Evolutionary conservation across 495 filamentous ascomycete species (phyloP), one percentile per base, ranked within the genome.

Genomic region (Lentithecium fluviatile): DNA sequence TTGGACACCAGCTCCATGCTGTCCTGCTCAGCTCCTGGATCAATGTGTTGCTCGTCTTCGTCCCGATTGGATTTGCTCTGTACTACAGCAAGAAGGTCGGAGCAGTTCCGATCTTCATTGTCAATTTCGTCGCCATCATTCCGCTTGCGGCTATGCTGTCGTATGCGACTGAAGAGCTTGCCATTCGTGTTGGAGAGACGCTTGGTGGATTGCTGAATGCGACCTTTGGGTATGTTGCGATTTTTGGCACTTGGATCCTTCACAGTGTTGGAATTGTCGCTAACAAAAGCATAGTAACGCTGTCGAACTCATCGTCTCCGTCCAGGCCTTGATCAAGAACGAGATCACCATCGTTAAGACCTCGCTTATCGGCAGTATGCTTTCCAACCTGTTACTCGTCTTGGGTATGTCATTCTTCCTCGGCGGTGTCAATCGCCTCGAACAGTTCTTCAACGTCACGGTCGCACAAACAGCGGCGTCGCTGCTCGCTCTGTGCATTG

Each of bases 371-470:
- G 92, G 92, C 25, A 88, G 84, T 71, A 96, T 96, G 71, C 76
- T 97, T 17, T 96, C 91, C 17, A 97, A 97, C 70, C 74, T 97
- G 50, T 85, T 97, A 5, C 80, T 97, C 19, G 93, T 97, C 36
- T 78, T 96, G 76, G 92, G 92, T 17, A 92, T 94, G 87, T 91
- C 86, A 70, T 97, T 97, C 79, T 90, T 95, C 75, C 88, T 88
- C 50, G 91, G 92, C 29, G 92, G 92, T 26, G 71, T 94, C 47
- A 84, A 87, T 48, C 84, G 92, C 20, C 61, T 82, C 29, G 88
- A 96, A 68, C 92, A 97, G 65, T 85, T 83, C 71, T 97, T 97
- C 81, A 97, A 97, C 75, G 83, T 88, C 1, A 89, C 87, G 2
- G 91, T 97, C n/a, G 92, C 92, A 1, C 90, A 95, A 70, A 97